phyloP scores from a whole-genome alignment of 805 yeast genomes.

The Cyberlindnera xylosilytica region DNA sequence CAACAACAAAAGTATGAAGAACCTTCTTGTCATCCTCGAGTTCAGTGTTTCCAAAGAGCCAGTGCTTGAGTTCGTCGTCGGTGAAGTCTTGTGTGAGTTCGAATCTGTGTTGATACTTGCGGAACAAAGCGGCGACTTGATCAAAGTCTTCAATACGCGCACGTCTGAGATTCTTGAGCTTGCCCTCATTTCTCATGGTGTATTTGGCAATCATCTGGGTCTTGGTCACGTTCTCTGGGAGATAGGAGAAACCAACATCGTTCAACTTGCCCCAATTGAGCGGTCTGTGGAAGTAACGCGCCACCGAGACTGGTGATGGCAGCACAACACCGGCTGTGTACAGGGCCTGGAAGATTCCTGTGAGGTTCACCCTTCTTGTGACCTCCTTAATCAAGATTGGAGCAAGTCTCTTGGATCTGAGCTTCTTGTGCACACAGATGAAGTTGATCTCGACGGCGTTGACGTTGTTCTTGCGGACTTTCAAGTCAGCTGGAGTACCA shows the following conservation, averaged over 20 bases:
- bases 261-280: conserved; percentile 85
- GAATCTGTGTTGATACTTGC: conserved; percentile 61
- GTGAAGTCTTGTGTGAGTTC: conserved; percentile 70
- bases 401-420: conserved; percentile 89
- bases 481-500: conserved; percentile 76
- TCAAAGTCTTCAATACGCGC: conserved; percentile 62
- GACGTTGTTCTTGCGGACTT: conserved; percentile 52
- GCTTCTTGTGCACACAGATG: conserved; percentile 88
- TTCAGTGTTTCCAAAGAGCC: conserved; percentile 60
- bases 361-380: conserved; percentile 84
- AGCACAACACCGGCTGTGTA: conserved; percentile 89
- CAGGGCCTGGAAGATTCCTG: conserved; percentile 91
- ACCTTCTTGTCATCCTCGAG: conserved; percentile 43
- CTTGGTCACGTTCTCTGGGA: conserved; percentile 73
- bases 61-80: conserved; percentile 72
- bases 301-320: conserved; percentile 88
- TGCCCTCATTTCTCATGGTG: conserved; percentile 52
- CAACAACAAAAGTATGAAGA: conserved; percentile 75
- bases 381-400: conserved; percentile 93
- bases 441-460: conserved; percentile 88
- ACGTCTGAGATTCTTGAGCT: conserved; percentile 46
- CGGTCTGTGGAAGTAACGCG: conserved; percentile 92
- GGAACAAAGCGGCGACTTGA: conserved; percentile 56
- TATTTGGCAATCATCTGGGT: conserved; percentile 66
- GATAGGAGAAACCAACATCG: conserved; percentile 85